Percentiles rank a stretch among this genome's conserved stretches.
These are phyloP conservation scores for Cordyceps militaris DNA, from an alignment of 2,329 filamentous ascomycete genomes.

Conservation along the genomic window DNA sequence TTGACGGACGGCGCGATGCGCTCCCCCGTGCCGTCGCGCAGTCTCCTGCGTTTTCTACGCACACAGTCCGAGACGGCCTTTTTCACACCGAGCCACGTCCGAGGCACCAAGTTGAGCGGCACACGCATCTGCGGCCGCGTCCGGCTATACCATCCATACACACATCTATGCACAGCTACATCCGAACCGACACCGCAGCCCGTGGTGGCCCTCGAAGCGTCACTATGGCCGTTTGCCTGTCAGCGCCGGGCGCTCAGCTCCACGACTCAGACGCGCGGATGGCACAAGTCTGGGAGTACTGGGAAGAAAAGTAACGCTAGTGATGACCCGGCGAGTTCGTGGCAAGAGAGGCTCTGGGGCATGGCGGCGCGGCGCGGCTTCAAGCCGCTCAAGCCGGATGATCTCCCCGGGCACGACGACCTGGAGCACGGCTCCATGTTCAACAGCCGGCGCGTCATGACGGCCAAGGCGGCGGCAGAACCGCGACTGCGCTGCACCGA, in stretches of 20 bases:
- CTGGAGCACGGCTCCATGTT: slow-evolving; percentile 41
- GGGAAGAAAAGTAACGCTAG: not conserved
- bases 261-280: not conserved
- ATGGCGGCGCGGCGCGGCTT: slow-evolving; percentile 28
- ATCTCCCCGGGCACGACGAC: slow-evolving; percentile 39
- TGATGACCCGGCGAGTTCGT: slow-evolving; percentile 26
- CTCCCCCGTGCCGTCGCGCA: slow-evolving; percentile 43
- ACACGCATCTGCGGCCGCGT: not conserved
- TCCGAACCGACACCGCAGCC: not conserved
- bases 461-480: slow-evolving; percentile 73
- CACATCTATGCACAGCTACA: not conserved
- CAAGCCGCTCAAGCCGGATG: slow-evolving; percentile 46
- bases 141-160: not conserved
- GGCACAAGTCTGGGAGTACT: not conserved
- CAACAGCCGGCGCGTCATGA: slow-evolving; percentile 61
- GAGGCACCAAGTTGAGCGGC: not conserved
- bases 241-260: slow-evolving; percentile 21
- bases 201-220: slow-evolving; percentile 21
- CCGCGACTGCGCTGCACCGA: slow-evolving; percentile 87
- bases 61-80: slow-evolving; percentile 57
- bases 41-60: slow-evolving; percentile 65
- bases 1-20: slow-evolving; percentile 25
- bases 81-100: slow-evolving; percentile 13
- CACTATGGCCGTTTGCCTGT: slow-evolving; percentile 22
- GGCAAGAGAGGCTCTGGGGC: slow-evolving; percentile 45